Evolutionary conservation across 116 monocot genomes (phyloP).

Genomic region (Phalaenopsis hybrid): DNA sequence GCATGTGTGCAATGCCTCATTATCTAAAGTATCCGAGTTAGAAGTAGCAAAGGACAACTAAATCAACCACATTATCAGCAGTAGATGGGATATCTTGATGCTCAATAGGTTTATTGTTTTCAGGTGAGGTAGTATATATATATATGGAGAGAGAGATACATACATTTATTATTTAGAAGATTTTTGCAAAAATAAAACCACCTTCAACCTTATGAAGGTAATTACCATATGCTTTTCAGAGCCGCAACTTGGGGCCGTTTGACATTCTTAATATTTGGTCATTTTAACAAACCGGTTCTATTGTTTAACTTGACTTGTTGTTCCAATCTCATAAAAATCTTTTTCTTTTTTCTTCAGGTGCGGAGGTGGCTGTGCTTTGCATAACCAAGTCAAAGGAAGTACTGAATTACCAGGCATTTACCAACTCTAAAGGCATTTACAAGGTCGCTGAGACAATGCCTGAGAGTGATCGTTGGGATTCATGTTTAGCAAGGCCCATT

Average conservation of each 20-base stretch:
- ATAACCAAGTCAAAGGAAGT: slow-evolving; percentile 88
- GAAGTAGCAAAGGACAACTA: no score
- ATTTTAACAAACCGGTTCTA: not conserved
- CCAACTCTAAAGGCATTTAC: slow-evolving; percentile 69
- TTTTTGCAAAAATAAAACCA: not conserved
- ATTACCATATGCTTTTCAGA: no score
- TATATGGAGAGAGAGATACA: no score
- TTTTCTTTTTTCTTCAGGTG: slow-evolving; percentile 36
- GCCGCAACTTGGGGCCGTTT: no score
- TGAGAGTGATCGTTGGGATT: slow-evolving; percentile 78
- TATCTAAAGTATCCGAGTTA: no score
- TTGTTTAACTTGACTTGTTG: not conserved
- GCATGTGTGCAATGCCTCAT: no score
- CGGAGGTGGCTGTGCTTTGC: slow-evolving; percentile 92
- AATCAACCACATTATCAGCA: no score
- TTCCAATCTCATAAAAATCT: not conserved
- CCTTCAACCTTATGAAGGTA: not conserved
- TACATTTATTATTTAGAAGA: no score
- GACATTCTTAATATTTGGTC: not conserved
- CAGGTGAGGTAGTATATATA: no score
- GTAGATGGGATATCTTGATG: no score
- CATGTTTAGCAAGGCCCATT: slow-evolving; percentile 76
- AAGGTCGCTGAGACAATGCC: slow-evolving; percentile 92
- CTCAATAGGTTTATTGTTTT: no score
- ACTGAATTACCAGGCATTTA: slow-evolving; percentile 87